phyloP scores from a whole-genome alignment of 2,329 filamentous ascomycete species.

The Cordyceps cicadae region DNA sequence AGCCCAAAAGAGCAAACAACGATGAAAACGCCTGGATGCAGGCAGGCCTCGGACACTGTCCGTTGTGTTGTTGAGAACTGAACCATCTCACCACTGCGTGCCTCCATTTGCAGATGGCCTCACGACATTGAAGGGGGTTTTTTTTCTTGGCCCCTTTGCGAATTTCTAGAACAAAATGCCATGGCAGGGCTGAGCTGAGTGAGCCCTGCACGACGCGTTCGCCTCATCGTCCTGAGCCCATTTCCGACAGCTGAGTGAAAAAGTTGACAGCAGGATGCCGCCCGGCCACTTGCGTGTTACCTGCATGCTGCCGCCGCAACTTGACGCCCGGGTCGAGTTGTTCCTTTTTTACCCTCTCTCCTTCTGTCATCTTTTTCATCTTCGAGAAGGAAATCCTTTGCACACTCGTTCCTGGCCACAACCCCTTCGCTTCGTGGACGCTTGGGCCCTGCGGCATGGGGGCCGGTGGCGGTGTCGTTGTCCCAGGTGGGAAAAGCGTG shows the following conservation, averaged over 20 bases:
- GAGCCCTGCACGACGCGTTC: background rate
- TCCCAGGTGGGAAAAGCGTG: conserved; percentile 1
- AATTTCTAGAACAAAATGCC: background rate
- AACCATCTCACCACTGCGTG: background rate
- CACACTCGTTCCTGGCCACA: no score
- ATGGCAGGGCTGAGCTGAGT: conserved; percentile 8
- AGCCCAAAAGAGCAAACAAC: background rate
- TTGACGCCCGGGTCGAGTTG: background rate
- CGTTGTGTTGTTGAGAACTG: background rate
- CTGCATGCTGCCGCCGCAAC: background rate
- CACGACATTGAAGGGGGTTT: background rate
- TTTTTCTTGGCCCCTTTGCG: background rate
- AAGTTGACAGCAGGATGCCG: no score
- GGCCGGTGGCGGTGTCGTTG: conserved; percentile 9
- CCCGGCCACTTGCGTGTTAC: no score
- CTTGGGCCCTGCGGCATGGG: conserved; percentile 7
- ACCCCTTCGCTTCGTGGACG: background rate
- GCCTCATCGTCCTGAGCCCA: background rate
- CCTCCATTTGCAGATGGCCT: background rate
- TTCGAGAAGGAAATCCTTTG: background rate
- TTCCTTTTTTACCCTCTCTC: background rate
- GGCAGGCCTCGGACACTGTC: background rate
- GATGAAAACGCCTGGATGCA: background rate
- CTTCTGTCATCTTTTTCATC: background rate
- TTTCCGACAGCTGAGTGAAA: background rate